These are phyloP conservation scores for Pichia sporocuriosa DNA, from an alignment of 805 yeast species.

Conservation along the genomic window DNA sequence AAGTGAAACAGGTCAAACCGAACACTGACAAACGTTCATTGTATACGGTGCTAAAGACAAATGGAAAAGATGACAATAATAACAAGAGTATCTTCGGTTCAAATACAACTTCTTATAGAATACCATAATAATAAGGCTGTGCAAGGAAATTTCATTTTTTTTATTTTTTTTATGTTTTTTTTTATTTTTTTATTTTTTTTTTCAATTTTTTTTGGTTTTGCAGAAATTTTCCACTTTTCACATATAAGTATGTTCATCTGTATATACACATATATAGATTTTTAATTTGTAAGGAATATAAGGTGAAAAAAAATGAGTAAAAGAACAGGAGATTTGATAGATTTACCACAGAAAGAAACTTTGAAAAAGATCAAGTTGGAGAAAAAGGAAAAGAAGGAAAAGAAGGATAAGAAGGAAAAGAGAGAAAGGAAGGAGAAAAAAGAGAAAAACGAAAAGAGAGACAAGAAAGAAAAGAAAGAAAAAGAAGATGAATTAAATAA, in stretches of 20 bases:
- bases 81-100: constrained; percentile 26
- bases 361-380: constrained; percentile 2
- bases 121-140: constrained; percentile 7
- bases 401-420: constrained; percentile 5
- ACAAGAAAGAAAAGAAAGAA: background rate
- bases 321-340: too few species aligned
- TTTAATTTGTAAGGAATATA: background rate
- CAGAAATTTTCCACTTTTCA: too few species aligned
- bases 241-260: too few species aligned
- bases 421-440: constrained; percentile 3
- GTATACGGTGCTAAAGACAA: constrained; percentile 30
- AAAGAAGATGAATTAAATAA: background rate
- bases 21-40: too few species aligned
- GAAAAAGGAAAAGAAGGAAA: constrained; percentile 8
- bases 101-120: constrained; percentile 22
- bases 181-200: too few species aligned
- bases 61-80: constrained; percentile 19
- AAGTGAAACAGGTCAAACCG: too few species aligned
- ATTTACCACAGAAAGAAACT: background rate
- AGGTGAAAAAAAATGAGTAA: constrained; percentile 1
- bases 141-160: constrained; percentile 1
- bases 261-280: too few species aligned
- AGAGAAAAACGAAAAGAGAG: background rate
- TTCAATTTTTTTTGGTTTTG: too few species aligned
- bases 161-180: background rate